Evolutionary conservation across 805 yeast genomes (phyloP), one percentile per base, ranked within the genome.

Genomic region (Yamadazyma endophytica): DNA sequence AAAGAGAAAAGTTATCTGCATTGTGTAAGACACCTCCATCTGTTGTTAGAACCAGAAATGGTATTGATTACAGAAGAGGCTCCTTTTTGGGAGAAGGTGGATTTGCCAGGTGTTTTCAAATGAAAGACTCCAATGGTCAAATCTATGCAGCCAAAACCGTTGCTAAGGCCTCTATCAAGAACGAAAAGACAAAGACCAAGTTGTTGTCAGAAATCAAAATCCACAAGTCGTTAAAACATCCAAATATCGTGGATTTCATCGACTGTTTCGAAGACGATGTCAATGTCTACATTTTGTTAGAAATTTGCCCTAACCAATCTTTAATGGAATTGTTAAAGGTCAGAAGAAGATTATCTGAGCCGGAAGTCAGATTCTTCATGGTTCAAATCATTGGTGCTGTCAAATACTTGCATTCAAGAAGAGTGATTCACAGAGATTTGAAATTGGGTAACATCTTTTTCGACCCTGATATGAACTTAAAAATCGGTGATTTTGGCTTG

Each of bases 221-320:
- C 47, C 99, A 92, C 61, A 86, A 89, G 54, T 77, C 84, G 36
- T 79, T 92, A 78, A 67, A 74, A 29, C 97, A 92, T 58, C 75
- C 89, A 25, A 88, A 89, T 56, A 79, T 92, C 47, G 97, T 92
- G 38, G 84, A 85, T 53, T 92, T 88, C 48, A 73, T 88, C 36
- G 98, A 92, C 58, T 92, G 98, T 63, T 92, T 92, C 56, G 99
- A 92, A 64, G 99, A 92, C 61, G 94, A 87, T 50, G 77, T 77
- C 33, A 92, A 92, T 51, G 97, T 92, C 31, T 92, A 92, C 59
- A 88, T 92, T 36, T 68, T 92, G 43, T 70, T 92, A 35, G 99
- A 92, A 57, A 86, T 92, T 39, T 92, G 99, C 61, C 89, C 95
- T 20, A 85, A 90, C 56, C 96, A 89, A 50, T 84, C 96, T 2